phyloP scores from a whole-genome alignment of 768 basidiomycete species.

The Tremella mesenterica region DNA sequence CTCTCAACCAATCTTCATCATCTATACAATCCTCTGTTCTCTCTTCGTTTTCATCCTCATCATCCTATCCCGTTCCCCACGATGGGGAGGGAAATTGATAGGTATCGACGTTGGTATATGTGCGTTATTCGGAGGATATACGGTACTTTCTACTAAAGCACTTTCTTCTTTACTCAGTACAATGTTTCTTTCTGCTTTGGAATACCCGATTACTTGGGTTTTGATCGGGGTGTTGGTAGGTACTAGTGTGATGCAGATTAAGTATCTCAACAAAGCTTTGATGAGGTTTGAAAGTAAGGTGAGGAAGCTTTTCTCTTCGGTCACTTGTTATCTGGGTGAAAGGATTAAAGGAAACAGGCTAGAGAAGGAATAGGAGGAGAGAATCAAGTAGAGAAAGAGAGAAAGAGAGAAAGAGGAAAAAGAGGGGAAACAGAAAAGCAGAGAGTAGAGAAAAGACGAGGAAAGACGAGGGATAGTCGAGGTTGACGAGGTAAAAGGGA shows the following conservation, averaged over 20 bases:
- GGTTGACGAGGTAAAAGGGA: background rate
- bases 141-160: constrained; percentile 88
- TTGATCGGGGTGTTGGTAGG: constrained; percentile 52
- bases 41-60: constrained; percentile 53
- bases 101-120: constrained; percentile 68
- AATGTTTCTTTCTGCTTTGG: constrained; percentile 67
- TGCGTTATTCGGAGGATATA: constrained; percentile 52
- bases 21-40: constrained; percentile 62
- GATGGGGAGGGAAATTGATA: constrained; percentile 58
- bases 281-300: constrained; percentile 92
- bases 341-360: no score
- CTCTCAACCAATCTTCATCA: constrained; percentile 60
- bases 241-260: constrained; percentile 44
- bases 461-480: no score
- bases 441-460: no score
- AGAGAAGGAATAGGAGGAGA: no score
- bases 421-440: no score
- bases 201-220: constrained; percentile 52
- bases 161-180: constrained; percentile 74
- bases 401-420: no score
- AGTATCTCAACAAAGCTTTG: constrained; percentile 52
- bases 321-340: no score
- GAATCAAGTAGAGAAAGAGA: no score
- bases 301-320: constrained; percentile 10
- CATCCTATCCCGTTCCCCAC: constrained; percentile 56